phyloP scores from a whole-genome alignment of 2,329 filamentous ascomycete species.

The Cytospora schulzeri region DNA sequence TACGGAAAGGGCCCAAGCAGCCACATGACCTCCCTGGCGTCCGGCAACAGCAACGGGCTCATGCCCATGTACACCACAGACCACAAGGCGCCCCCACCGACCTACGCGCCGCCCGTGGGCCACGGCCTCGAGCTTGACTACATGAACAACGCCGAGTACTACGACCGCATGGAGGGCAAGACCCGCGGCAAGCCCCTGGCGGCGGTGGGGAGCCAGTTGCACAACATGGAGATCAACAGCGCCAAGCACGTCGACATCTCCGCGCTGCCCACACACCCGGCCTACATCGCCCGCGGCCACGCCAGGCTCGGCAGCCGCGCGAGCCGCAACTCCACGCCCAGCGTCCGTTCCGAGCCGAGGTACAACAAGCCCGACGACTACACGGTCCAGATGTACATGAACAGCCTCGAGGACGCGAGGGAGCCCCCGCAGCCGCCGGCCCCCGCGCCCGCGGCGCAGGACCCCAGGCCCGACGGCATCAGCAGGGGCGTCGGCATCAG shows the following conservation, averaged over 20 bases:
- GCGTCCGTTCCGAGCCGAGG: background rate
- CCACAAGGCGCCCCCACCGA: slow-evolving; percentile 9
- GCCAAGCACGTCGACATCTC: slow-evolving; percentile 22
- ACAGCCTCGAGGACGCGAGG: slow-evolving; percentile 31
- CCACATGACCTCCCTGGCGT: slow-evolving; percentile 30
- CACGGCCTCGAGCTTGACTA: slow-evolving; percentile 20
- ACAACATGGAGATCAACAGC: slow-evolving; percentile 3
- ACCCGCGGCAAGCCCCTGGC: slow-evolving; percentile 11
- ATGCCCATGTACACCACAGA: slow-evolving; percentile 10
- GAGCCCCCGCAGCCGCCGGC: slow-evolving; percentile 29
- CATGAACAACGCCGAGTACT: slow-evolving; percentile 43
- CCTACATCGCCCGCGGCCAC: slow-evolving; percentile 47
- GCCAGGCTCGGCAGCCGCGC: slow-evolving; percentile 29
- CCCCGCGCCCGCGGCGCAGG: slow-evolving; percentile 17
- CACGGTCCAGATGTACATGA: slow-evolving; percentile 42
- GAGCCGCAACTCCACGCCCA: slow-evolving; percentile 16
- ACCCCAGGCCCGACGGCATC: slow-evolving; percentile 24
- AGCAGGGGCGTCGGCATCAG: slow-evolving; percentile 3
- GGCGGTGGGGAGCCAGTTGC: slow-evolving; percentile 2
- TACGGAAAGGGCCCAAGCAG: slow-evolving; percentile 27
- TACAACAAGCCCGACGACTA: slow-evolving; percentile 35
- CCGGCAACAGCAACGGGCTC: slow-evolving; percentile 28
- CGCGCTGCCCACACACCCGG: slow-evolving; percentile 50
- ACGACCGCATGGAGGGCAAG: slow-evolving; percentile 41
- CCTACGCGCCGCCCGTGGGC: background rate